A percentile compares a stretch with the other conserved stretches of the same genome.
phyloP scores from a whole-genome alignment of 495 filamentous ascomycete species.

The Physcia stellaris region DNA sequence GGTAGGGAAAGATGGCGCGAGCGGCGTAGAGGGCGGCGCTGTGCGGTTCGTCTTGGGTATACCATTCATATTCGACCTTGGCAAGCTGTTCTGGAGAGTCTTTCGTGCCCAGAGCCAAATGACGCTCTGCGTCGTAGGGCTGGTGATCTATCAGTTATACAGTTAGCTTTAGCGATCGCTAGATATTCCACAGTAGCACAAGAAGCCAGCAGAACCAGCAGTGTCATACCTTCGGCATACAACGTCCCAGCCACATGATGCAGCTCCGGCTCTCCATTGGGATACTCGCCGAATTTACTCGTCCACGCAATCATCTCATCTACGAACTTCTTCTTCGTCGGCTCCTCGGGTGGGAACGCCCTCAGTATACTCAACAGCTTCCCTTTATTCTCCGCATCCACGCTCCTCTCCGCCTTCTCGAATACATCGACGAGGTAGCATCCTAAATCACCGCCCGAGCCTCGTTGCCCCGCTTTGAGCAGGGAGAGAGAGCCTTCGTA shows the following conservation, averaged over 20 bases:
- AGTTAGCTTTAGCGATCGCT: slow-evolving; percentile 5
- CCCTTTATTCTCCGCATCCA: slow-evolving; percentile 40
- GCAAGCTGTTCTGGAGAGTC: slow-evolving; percentile 72
- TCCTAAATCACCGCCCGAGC: slow-evolving; percentile 82
- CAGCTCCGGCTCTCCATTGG: slow-evolving; percentile 86
- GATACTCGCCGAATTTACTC: slow-evolving; percentile 66
- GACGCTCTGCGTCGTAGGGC: slow-evolving; percentile 81
- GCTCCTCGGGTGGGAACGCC: slow-evolving; percentile 70
- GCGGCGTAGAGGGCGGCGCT: slow-evolving; percentile 83
- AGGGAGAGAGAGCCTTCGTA: slow-evolving; percentile 72
- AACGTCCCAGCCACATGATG: slow-evolving; percentile 85
- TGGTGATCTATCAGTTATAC: slow-evolving; percentile 62
- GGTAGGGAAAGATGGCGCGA: slow-evolving; percentile 81
- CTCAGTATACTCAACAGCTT: slow-evolving; percentile 39
- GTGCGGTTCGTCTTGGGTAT: slow-evolving; percentile 72
- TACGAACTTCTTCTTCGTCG: slow-evolving; percentile 81
- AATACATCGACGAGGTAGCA: slow-evolving; percentile 78
- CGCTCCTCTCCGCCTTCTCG: slow-evolving; percentile 64
- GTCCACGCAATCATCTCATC: slow-evolving; percentile 86
- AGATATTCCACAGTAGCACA: not conserved
- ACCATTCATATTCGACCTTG: slow-evolving; percentile 85
- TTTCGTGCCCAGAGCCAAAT: slow-evolving; percentile 78
- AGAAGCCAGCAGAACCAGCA: not conserved
- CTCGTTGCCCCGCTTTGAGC: slow-evolving; percentile 76
- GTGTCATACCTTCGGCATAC: slow-evolving; percentile 56